Evolutionary conservation across 169 alveolate genomes (phyloP).

Genomic region (Eimeria necatrix): DNA sequence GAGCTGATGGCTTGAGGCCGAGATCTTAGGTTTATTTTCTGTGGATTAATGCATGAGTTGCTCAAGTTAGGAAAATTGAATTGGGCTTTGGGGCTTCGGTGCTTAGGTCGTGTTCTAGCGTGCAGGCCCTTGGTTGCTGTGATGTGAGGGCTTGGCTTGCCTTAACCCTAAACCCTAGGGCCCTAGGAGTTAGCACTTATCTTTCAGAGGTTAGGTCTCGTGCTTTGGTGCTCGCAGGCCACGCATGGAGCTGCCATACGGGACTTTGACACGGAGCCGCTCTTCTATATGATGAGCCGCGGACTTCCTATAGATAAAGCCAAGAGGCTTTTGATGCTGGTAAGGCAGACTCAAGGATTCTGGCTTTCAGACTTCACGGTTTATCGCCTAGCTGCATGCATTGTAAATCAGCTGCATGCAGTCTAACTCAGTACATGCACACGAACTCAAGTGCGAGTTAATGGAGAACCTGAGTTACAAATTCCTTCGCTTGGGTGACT

Average conservation of each 20-base stretch:
- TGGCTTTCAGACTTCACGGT: neutral
- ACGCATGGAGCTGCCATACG: constrained; percentile 86
- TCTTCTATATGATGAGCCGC: constrained; percentile 84
- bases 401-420: neutral
- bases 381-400: neutral
- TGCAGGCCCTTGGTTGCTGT: too few species aligned
- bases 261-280: constrained; percentile 86
- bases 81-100: too few species aligned
- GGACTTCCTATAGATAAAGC: constrained; percentile 82
- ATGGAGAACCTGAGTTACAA: too few species aligned
- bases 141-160: too few species aligned
- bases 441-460: neutral
- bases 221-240: constrained; percentile 61
- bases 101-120: too few species aligned
- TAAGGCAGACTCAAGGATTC: neutral
- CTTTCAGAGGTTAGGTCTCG: neutral
- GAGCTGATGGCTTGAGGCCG: neutral
- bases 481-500: too few species aligned
- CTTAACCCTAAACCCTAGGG: neutral
- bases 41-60: neutral
- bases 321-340: constrained; percentile 83
- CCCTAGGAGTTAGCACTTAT: neutral
- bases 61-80: too few species aligned
- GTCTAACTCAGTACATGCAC: neutral
- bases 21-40: neutral